Evolutionary conservation across 345 rosid genomes (phyloP).

Genomic region (Durio zibethinus): DNA sequence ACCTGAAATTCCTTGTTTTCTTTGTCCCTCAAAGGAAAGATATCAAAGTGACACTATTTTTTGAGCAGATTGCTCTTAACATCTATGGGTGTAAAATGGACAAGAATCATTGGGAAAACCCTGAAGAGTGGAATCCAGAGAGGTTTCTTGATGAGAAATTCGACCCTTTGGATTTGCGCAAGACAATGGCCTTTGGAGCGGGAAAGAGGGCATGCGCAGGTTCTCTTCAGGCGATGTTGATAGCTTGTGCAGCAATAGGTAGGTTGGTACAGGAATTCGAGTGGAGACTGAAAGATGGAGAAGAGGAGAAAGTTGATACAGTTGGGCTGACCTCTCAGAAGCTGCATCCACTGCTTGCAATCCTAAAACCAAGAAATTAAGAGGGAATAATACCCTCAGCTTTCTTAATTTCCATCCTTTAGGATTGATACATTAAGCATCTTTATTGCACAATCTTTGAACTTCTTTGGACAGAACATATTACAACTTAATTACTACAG

Average conservation of each 20-base stretch:
- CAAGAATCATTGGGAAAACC: conserved; percentile 62
- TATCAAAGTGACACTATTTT: not conserved
- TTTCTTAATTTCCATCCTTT: not conserved
- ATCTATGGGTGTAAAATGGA: conserved; percentile 91
- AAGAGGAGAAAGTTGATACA: conserved; percentile 62
- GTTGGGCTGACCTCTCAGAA: conserved; percentile 65
- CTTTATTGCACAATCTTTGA: not conserved
- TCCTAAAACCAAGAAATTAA: conserved; percentile 49
- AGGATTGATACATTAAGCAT: not conserved
- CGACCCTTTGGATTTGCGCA: conserved; percentile 54
- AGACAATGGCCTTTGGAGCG: conserved; percentile 92
- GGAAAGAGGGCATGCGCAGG: conserved; percentile 85
- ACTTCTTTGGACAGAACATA: not conserved
- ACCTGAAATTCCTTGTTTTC: not conserved
- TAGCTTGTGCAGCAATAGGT: conserved; percentile 58
- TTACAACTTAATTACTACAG: not conserved
- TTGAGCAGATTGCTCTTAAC: conserved; percentile 73
- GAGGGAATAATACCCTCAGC: not conserved
- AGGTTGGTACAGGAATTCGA: conserved; percentile 77
- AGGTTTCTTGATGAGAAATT: conserved; percentile 54
- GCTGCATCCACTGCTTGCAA: conserved; percentile 64
- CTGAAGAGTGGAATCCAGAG: conserved; percentile 77
- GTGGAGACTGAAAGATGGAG: conserved; percentile 64
- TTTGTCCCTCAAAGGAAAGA: not conserved
- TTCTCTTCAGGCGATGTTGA: conserved; percentile 59